Base-by-base conservation (phyloP, 2,329 filamentous ascomycete genomes). In the Cordyceps militaris region DNA sequence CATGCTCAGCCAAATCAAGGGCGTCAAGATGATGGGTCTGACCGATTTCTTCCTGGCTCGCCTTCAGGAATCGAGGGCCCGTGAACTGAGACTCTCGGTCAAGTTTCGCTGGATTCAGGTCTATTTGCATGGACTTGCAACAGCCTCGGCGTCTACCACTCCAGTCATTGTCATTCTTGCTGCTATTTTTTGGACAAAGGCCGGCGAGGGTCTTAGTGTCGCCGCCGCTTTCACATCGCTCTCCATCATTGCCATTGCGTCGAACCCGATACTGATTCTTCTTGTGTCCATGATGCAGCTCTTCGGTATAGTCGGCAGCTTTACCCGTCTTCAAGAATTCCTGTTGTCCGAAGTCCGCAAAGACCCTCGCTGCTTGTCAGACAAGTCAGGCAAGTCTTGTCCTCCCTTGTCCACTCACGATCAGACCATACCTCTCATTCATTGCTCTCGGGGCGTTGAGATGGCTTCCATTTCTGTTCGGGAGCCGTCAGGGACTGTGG, bases 1-100 rank as follows among this genome's bases (percentile, higher is more conserved):
- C n/a, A 73, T 74, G 64, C 66, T 78, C 1, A 64, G 63, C 3
- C 67, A 70, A 11, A 76, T 78, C 61, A 77, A 76, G 57, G 69
- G 71, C 2, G 65, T 78, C 56, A 77, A 77, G 49, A 75, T 78
- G 70, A 72, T 71, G 62, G 76, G 75, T 0, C 65, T 77, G 4
- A 69, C 67, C 1, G 65, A 69, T 28, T 68, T 64, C 30, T 63
- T 76, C 23, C 62, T 63, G 4, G 43, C 60, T 1, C 64, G 68
- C 16, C 59, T 76, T 1, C 73, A 75, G 38, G 56, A 64, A 13
- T 60, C 76, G 0, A 66, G 75, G 13, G 62, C 70, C 1, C 54
- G 65, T 1, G 75, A 77, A 60, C 61, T 78, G n/a, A 64, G 67
- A 4, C 61, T 73, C 0, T 76, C 74, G 0, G 68, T 67, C 44